Evolutionary conservation across 2,329 filamentous ascomycete species (phyloP).

Genomic region (Sporothrix variecibatus): DNA sequence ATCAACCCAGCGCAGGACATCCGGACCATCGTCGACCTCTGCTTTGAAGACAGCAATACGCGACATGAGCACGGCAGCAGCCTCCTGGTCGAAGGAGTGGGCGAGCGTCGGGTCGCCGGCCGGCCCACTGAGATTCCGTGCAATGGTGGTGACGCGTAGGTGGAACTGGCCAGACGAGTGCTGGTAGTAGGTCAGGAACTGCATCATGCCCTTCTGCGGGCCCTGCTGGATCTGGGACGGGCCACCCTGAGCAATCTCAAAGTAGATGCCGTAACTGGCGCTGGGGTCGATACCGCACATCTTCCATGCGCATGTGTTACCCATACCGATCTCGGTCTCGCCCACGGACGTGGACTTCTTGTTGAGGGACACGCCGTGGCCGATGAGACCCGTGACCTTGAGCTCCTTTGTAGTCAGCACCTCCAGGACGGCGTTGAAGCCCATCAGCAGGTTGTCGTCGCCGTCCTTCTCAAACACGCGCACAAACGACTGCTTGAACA

Average conservation of each 20-base stretch:
- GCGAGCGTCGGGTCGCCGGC: constrained; percentile 93
- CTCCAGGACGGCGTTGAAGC: constrained; percentile 94
- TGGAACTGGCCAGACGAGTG: constrained; percentile 96
- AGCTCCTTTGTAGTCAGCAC: constrained; percentile 97
- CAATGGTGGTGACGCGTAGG: constrained; percentile 90
- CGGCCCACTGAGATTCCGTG: constrained; percentile 86
- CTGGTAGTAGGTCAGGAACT: constrained; percentile 98
- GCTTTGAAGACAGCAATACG: constrained; percentile 98
- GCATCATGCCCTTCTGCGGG: constrained; percentile 91
- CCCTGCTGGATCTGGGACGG: constrained; percentile 77
- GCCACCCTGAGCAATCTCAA: constrained; percentile 94
- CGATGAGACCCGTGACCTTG: constrained; percentile 96
- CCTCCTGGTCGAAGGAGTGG: constrained; percentile 97
- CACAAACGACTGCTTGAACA: constrained; percentile 99
- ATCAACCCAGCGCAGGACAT: constrained; percentile 96
- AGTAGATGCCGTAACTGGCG: constrained; percentile 94
- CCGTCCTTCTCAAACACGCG: constrained; percentile 96
- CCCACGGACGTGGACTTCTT: constrained; percentile 97
- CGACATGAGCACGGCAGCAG: constrained; percentile 97
- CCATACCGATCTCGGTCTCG: constrained; percentile 97
- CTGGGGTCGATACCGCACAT: constrained; percentile 98
- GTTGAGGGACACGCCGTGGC: constrained; percentile 93
- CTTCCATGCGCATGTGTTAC: constrained; percentile 99
- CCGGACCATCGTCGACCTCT: constrained; percentile 97
- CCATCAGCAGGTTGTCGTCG: constrained; percentile 94